Evolutionary conservation across 306 rosid genomes (phyloP).

Genomic region (Luffa aegyptiaca): DNA sequence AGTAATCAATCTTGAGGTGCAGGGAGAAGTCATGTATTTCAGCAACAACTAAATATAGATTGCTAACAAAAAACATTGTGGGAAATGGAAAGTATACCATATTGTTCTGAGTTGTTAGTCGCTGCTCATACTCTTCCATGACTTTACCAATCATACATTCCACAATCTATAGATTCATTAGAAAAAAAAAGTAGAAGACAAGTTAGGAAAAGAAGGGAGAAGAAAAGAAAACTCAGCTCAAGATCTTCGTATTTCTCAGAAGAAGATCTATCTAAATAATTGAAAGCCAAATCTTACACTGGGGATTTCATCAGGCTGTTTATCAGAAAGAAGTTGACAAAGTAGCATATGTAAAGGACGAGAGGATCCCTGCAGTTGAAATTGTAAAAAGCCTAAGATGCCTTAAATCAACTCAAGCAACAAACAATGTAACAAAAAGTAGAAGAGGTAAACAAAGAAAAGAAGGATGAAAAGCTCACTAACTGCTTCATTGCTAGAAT

Average conservation of each 20-base stretch:
- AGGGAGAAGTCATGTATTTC: neutral
- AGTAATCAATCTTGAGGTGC: neutral
- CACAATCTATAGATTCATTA: constrained; percentile 40
- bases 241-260: neutral
- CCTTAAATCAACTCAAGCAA: neutral
- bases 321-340: constrained; percentile 50
- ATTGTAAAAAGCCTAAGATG: neutral
- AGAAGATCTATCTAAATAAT: neutral
- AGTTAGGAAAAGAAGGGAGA: neutral
- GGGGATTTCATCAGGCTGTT: constrained; percentile 77
- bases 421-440: neutral
- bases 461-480: constrained; percentile 20
- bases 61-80: neutral
- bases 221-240: neutral
- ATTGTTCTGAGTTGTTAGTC: constrained; percentile 35
- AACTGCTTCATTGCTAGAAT: constrained; percentile 42
- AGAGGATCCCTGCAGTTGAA: constrained; percentile 38
- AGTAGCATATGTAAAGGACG: constrained; percentile 44
- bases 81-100: constrained; percentile 27
- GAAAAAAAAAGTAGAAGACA: neutral
- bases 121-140: constrained; percentile 68
- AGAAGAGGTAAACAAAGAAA: neutral
- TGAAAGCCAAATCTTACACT: constrained; percentile 30
- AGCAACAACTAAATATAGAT: neutral
- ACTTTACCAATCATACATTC: constrained; percentile 68